Evolutionary conservation across 352 stramenopile species (phyloP).

Genomic region (Globisporangium spiculum): DNA sequence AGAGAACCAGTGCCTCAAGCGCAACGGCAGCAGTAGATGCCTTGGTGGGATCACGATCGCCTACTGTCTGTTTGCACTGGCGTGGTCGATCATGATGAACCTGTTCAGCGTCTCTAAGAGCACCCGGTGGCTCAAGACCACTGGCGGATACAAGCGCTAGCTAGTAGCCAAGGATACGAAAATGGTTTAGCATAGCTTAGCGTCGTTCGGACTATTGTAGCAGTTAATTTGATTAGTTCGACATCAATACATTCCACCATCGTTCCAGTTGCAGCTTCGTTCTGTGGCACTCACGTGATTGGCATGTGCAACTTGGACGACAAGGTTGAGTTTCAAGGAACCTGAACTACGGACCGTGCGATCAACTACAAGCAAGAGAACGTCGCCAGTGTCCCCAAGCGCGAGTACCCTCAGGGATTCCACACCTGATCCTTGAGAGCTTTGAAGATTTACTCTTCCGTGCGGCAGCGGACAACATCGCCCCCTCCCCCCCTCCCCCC

Average conservation of each 20-base stretch:
- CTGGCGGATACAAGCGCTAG: neutral
- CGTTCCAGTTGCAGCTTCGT: neutral
- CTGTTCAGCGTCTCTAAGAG: slow-evolving; percentile 1
- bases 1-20: neutral
- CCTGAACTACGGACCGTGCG: no score
- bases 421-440: no score
- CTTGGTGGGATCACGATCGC: neutral
- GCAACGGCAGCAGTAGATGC: neutral
- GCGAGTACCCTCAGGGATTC: no score
- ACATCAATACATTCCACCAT: no score
- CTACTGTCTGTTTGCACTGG: neutral
- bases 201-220: neutral
- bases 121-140: neutral
- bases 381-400: no score
- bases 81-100: neutral
- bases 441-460: no score
- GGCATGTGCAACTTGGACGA: no score
- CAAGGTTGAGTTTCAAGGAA: no score
- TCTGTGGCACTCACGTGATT: neutral
- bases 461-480: no score
- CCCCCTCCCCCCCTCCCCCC: no score
- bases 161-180: neutral
- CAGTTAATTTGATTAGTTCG: no score
- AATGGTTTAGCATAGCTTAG: neutral
- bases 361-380: no score